A percentile compares a stretch with the other conserved stretches of the same genome.
Conservation (phyloP, 2,329 filamentous ascomycete genomes). For the Microthyrium microscopicum region DNA sequence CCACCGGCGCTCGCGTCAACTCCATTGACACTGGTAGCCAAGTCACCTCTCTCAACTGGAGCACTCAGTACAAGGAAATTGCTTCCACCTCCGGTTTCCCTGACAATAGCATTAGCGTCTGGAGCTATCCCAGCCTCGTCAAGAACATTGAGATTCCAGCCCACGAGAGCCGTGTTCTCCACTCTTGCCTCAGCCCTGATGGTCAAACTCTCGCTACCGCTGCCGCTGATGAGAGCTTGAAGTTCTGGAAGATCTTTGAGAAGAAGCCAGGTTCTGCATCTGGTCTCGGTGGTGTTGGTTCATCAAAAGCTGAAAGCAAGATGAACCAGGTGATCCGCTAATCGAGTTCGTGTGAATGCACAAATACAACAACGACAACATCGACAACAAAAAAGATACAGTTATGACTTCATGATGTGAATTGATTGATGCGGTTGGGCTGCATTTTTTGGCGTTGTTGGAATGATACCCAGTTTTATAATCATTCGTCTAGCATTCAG, state of each 20-base stretch:
- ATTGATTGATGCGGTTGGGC: too few species aligned
- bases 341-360: too few species aligned
- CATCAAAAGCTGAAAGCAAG: slow-evolving; percentile 5
- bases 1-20: slow-evolving; percentile 92
- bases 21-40: slow-evolving; percentile 97
- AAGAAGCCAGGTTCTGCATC: slow-evolving; percentile 56
- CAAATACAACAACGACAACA: too few species aligned
- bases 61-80: slow-evolving; percentile 92
- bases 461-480: too few species aligned
- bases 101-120: slow-evolving; percentile 98
- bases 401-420: too few species aligned
- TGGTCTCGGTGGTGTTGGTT: slow-evolving; percentile 1
- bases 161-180: slow-evolving; percentile 88
- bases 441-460: too few species aligned
- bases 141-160: slow-evolving; percentile 97
- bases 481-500: too few species aligned
- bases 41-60: slow-evolving; percentile 92
- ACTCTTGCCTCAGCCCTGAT: slow-evolving; percentile 92
- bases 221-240: slow-evolving; percentile 87
- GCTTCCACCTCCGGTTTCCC: slow-evolving; percentile 95
- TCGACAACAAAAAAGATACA: too few species aligned
- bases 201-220: slow-evolving; percentile 96
- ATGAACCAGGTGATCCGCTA: too few species aligned
- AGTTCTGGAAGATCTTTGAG: slow-evolving; percentile 99
- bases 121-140: slow-evolving; percentile 94